Conservation (phyloP, 352 stramenopile genomes). For the Globisporangium radiosum region DNA sequence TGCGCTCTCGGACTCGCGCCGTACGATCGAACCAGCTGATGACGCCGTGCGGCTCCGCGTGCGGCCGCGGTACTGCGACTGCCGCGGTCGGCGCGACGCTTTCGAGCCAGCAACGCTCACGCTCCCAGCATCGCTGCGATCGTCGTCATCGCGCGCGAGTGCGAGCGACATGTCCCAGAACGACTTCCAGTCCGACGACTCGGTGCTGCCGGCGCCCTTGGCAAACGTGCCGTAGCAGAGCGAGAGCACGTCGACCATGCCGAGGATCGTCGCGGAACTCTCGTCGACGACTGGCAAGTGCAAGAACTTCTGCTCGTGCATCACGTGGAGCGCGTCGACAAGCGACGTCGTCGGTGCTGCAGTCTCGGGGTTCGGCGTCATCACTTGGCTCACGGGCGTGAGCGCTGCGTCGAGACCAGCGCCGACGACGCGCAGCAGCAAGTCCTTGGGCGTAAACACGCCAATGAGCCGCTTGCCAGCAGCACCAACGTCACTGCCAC, state of each 20-base stretch:
- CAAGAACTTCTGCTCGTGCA: slow-evolving; percentile 97
- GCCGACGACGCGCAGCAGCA: slow-evolving; percentile 93
- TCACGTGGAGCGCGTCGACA: slow-evolving; percentile 95
- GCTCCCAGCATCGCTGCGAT: slow-evolving; percentile 53
- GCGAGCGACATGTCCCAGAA: slow-evolving; percentile 89
- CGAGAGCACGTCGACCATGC: slow-evolving; percentile 85
- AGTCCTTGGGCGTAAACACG: slow-evolving; percentile 97
- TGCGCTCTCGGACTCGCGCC: slow-evolving; percentile 51
- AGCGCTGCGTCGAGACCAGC: slow-evolving; percentile 86
- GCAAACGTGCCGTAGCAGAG: slow-evolving; percentile 86
- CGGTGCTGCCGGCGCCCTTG: slow-evolving; percentile 49
- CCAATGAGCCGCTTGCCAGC: slow-evolving; percentile 86
- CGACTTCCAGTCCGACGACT: slow-evolving; percentile 72
- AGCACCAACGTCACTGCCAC: slow-evolving; percentile 7
- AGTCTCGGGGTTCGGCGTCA: slow-evolving; percentile 95
- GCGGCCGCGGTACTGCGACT: slow-evolving; percentile 22
- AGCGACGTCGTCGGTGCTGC: slow-evolving; percentile 90
- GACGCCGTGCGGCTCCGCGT: slow-evolving; percentile 35
- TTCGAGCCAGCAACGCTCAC: slow-evolving; percentile 56
- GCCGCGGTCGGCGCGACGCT: slow-evolving; percentile 23
- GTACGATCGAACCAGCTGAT: slow-evolving; percentile 40
- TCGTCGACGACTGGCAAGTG: slow-evolving; percentile 94
- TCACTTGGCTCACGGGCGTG: slow-evolving; percentile 91
- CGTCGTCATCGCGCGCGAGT: slow-evolving; percentile 61
- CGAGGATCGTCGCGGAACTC: slow-evolving; percentile 58